Base-by-base conservation (phyloP, 192 early-diverging fungal genomes). In the Backusella australiensis region DNA sequence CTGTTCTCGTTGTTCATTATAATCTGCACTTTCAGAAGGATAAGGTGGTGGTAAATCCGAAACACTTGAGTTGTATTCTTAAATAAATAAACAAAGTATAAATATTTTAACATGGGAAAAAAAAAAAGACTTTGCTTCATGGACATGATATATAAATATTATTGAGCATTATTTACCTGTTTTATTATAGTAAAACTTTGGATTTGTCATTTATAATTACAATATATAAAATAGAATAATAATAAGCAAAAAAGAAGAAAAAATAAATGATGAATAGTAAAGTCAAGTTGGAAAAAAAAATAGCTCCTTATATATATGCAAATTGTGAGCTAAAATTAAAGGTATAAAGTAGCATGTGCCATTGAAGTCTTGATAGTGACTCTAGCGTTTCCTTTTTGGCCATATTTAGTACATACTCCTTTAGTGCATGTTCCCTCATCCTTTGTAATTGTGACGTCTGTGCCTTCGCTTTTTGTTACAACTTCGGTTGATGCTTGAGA, bases 291-390 rank as follows among this genome's bases (percentile, higher is more conserved):
- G 38, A 26, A 29, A 26, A 12, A 32, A 63, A 63, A 63, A 59
- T 26, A 59, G 53, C 53, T 59, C 53, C 53, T 59, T 59, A 26
- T 53, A 53, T 59, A 59, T 59, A 26, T 59, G 53, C 53, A 26
- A 59, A 59, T n/a, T 49, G n/a, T 49, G 46, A 49, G 19, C 46
- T 49, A 59, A 59, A 59, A 59, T 71, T 71, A 71, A 38, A 71
- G 38, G 26, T 71, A 71, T 32, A 71, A 46, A 26, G 14, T 71
- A 29, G 41, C 70, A 29, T 21, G 14, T 42, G 70, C 70, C 29
- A 44, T 46, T 15, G 70, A 49, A 19, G 70, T 49, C 23, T 71
- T 71, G 26, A 71, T 49, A 49, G 21, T 71, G 41, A 71, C 12
- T 19, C 29, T 29, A 71, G 9, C 17, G 0, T 71, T 71, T 21